A percentile compares a stretch with the other conserved stretches of the same genome.
Conservation (phyloP, 2,329 filamentous ascomycete species). For the Chalaropsis thielavioides region DNA sequence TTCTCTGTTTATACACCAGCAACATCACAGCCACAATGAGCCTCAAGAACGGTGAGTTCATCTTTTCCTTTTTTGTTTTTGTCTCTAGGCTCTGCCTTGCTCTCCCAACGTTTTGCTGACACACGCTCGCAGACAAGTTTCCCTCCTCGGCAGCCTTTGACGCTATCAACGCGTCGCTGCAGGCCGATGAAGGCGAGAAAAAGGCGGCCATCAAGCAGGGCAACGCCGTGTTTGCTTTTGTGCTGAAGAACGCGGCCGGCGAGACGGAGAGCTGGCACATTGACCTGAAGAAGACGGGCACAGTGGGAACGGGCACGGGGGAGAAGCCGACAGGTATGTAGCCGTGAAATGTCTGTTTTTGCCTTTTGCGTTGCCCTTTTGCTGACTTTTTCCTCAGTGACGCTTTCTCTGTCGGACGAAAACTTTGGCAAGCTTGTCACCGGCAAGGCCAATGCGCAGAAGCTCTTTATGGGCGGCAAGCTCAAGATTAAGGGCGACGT, state of each 20-base stretch:
- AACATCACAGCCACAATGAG: slow-evolving; percentile 4
- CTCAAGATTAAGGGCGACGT: slow-evolving; percentile 96
- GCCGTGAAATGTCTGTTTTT: too few species aligned
- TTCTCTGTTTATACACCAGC: not conserved
- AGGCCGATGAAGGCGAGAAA: slow-evolving; percentile 53
- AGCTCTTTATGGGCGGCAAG: slow-evolving; percentile 95
- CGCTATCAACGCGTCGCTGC: slow-evolving; percentile 60
- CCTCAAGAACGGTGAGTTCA: slow-evolving; percentile 13
- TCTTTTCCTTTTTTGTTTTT: not conserved
- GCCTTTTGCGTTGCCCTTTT: too few species aligned
- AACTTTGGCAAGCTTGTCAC: slow-evolving; percentile 73
- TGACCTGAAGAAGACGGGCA: slow-evolving; percentile 81
- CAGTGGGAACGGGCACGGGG: slow-evolving; percentile 62
- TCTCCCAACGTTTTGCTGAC: too few species aligned
- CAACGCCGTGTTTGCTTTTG: slow-evolving; percentile 79
- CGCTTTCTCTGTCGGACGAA: slow-evolving; percentile 66
- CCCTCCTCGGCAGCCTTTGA: slow-evolving; percentile 88
- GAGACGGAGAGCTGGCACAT: slow-evolving; percentile 83
- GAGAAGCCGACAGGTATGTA: slow-evolving; percentile 71
- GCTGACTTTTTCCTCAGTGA: slow-evolving; percentile 47
- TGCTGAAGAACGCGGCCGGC: slow-evolving; percentile 72
- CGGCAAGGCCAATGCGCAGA: slow-evolving; percentile 88
- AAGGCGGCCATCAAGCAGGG: slow-evolving; percentile 83
- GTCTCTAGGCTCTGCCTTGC: not conserved
- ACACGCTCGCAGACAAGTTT: slow-evolving; percentile 49